These are phyloP conservation scores for Nasturtium officinale DNA, from an alignment of 345 rosid species.

Conservation along the genomic window DNA sequence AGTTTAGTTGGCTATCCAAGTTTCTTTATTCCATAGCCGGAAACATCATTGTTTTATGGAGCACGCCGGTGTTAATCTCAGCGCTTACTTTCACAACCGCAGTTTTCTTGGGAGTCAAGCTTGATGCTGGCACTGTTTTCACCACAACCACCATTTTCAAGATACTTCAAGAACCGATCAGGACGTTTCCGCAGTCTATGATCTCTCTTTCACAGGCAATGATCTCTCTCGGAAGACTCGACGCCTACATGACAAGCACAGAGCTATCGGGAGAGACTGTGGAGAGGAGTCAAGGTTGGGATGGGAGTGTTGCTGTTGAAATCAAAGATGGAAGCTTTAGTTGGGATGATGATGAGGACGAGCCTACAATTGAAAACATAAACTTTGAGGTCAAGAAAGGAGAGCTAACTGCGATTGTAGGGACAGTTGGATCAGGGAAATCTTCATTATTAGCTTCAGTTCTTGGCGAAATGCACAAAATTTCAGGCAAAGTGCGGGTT, in stretches of 20 bases:
- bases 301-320: conserved; percentile 62
- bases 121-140: conserved; percentile 87
- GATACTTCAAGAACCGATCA: conserved; percentile 92
- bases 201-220: conserved; percentile 91
- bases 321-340: conserved; percentile 70
- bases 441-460: conserved; percentile 81
- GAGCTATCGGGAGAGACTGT: conserved; percentile 62
- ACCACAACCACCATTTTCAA: conserved; percentile 82
- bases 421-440: conserved; percentile 92
- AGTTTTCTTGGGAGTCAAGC: conserved; percentile 60
- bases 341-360: conserved; percentile 94
- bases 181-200: conserved; percentile 92
- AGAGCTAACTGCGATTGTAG: conserved; percentile 84
- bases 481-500: conserved; percentile 77
- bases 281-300: conserved; percentile 65
- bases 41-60: conserved; percentile 82
- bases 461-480: conserved; percentile 96
- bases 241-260: conserved; percentile 73
- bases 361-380: conserved; percentile 58
- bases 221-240: conserved; percentile 84
- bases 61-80: conserved; percentile 75
- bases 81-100: conserved; percentile 80
- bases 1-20: conserved; percentile 84
- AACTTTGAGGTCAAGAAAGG: conserved; percentile 74
- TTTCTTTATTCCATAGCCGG: conserved; percentile 73